A percentile compares a stretch with the other conserved stretches of the same genome.
phyloP scores from a whole-genome alignment of 1,139 yeast species.

The Geotrichum histeridarum region DNA sequence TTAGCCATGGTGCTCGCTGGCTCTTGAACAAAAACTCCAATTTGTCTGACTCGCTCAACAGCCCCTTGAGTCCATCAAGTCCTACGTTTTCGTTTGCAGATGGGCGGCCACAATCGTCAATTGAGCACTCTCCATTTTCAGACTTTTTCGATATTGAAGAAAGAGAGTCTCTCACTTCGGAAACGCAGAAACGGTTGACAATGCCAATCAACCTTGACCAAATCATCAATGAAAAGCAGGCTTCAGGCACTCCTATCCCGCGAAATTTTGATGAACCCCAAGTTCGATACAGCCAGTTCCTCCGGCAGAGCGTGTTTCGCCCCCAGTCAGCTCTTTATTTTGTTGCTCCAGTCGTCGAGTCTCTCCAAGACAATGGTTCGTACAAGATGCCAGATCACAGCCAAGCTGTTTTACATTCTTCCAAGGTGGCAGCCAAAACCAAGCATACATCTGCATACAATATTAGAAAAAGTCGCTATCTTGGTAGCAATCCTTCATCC shows the following conservation, averaged over 20 bases:
- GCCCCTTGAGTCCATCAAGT: background rate
- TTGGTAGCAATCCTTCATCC: background rate
- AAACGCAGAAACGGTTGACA: constrained; percentile 2
- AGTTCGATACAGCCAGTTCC: constrained; percentile 10
- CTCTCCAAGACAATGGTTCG: background rate
- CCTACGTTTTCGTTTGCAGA: background rate
- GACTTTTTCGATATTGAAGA: constrained; percentile 4
- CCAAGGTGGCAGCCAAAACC: too few relatives aligned
- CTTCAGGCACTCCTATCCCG: background rate
- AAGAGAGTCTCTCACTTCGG: background rate
- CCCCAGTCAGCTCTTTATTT: constrained; percentile 14
- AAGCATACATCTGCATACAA: background rate
- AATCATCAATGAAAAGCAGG: background rate
- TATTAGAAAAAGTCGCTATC: background rate
- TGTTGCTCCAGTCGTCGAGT: constrained; percentile 9
- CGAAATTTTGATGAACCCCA: background rate
- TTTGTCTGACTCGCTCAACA: constrained; percentile 1
- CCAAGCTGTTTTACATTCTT: background rate
- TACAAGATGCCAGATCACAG: background rate
- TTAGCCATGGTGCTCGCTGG: constrained; percentile 42
- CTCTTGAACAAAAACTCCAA: constrained; percentile 30
- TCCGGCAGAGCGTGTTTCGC: constrained; percentile 2
- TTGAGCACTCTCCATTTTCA: constrained; percentile 7
- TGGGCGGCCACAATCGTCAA: background rate
- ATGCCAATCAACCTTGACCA: constrained; percentile 7